A percentile compares a stretch with the other conserved stretches of the same genome.
Conservation (phyloP, 140 eudicot genomes). For the Anethum foeniculum region DNA sequence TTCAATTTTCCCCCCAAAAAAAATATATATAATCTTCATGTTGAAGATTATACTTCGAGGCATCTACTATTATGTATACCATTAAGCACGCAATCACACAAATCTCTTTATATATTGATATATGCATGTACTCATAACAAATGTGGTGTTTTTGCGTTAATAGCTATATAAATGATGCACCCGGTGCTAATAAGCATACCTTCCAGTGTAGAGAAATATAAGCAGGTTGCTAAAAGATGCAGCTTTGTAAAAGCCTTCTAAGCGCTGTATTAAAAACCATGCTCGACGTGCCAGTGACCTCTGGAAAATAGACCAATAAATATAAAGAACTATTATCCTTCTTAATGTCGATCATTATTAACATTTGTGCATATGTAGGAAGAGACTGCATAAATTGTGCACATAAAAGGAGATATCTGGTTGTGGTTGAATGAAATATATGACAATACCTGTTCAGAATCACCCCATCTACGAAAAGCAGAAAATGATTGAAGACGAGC, state of each 20-base stretch:
- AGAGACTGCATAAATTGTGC: neutral
- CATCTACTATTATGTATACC: neutral
- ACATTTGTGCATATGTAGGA: neutral
- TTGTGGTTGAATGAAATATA: neutral
- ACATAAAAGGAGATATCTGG: neutral
- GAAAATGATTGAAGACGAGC: constrained; percentile 87
- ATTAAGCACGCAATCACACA: neutral
- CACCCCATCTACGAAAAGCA: constrained; percentile 93
- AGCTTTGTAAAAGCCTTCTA: constrained; percentile 88
- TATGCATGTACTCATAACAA: neutral
- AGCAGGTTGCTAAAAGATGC: constrained; percentile 87
- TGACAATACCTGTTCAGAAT: constrained; percentile 70
- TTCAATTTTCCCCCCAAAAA: neutral
- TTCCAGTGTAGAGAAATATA: constrained; percentile 84
- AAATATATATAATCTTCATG: neutral
- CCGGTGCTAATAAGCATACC: constrained; percentile 33
- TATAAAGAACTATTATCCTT: neutral
- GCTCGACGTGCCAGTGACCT: constrained; percentile 74
- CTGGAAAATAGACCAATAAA: constrained; percentile 27
- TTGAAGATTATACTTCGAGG: neutral
- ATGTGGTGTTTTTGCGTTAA: neutral
- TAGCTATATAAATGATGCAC: neutral
- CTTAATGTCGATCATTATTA: neutral
- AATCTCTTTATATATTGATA: neutral
- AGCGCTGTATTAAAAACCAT: constrained; percentile 76